phyloP scores from a whole-genome alignment of 768 basidiomycete species.

The Tylopilus balloui region DNA sequence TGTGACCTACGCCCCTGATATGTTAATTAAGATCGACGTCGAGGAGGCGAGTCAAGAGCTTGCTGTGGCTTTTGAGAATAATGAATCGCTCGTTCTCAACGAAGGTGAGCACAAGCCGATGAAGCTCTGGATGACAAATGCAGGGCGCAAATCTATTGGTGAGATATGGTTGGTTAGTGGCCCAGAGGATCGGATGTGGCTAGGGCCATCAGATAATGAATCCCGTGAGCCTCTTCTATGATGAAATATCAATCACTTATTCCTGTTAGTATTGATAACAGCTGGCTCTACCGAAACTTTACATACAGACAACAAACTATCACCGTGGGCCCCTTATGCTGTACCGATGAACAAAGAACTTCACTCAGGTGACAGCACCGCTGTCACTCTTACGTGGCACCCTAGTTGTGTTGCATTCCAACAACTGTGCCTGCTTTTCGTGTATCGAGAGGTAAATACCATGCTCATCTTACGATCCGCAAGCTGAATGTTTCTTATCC shows the following conservation, averaged over 20 bases:
- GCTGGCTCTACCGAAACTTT: slow-evolving; percentile 36
- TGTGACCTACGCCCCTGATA: slow-evolving; percentile 69
- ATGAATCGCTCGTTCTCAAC: slow-evolving; percentile 46
- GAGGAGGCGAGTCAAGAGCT: slow-evolving; percentile 64
- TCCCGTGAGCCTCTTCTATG: slow-evolving; percentile 13
- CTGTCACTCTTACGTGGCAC: slow-evolving; percentile 53
- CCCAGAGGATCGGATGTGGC: slow-evolving; percentile 60
- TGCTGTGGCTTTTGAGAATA: slow-evolving; percentile 50
- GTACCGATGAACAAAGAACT: slow-evolving; percentile 41
- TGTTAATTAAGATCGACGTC: slow-evolving; percentile 55
- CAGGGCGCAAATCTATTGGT: slow-evolving; percentile 52
- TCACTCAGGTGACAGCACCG: slow-evolving; percentile 45
- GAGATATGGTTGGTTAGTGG: slow-evolving; percentile 72
- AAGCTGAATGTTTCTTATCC: slow-evolving; percentile 4
- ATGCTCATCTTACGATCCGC: not conserved
- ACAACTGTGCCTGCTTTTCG: slow-evolving; percentile 58
- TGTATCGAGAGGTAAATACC: slow-evolving; percentile 55
- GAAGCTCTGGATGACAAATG: slow-evolving; percentile 60
- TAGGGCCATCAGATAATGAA: slow-evolving; percentile 29
- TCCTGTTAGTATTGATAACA: slow-evolving; percentile 10
- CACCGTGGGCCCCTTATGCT: slow-evolving; percentile 40
- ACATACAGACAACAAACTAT: slow-evolving; percentile 50
- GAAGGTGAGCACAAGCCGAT: slow-evolving; percentile 66
- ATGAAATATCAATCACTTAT: slow-evolving; percentile 4
- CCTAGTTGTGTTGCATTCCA: slow-evolving; percentile 44